Base-by-base conservation (phyloP, 2,329 filamentous ascomycete species). In the Fusarium scirpi region DNA sequence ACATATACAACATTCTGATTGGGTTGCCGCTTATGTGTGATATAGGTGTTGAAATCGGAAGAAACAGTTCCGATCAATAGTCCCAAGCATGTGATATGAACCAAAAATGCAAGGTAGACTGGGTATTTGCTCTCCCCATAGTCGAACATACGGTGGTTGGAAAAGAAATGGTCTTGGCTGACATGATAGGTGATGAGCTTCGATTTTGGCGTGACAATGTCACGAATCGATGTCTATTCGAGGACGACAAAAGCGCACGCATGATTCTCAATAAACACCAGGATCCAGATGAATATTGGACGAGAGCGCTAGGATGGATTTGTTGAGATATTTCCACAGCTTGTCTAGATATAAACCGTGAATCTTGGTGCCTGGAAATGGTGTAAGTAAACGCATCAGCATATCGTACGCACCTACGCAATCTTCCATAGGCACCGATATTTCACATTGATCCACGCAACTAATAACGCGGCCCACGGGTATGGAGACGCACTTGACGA, bases 381-480 rank as follows among this genome's bases (percentile, higher is more conserved):
- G 68, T 70, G 44, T 27, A 53, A 63, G 43, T 67, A 59, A 47
- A 52, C 51, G 27, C 58, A 59, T 60, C 60, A 65, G 52, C 53
- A 46, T 47, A 56, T 51, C 48, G 54, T 45, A 49, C 41, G 13
- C 40, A 30, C 27, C 34, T 20, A 27, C 10, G n/a, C 49, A 44
- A 46, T 38, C 20, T 41, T 69, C 29, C 20, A 54, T 20, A 65
- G 63, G 67, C 67, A 61, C 41, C 67, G 22, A 46, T 15, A 48
- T 48, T 51, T 59, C 54, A 44, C 32, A 51, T 16, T 24, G 27
- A 59, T 65, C 63, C 58, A 68, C 54, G 58, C 25, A 61, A 45
- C 20, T 49, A 49, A 45, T 47, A 59, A 52, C 52, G 58, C 52
- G 55, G 65, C 27, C 29, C 51, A 51, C 53, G n/a, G 67, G 40